Percentiles rank a stretch among this genome's conserved stretches.
These are phyloP conservation scores for Xylaria sp. DNA, from an alignment of 2,329 filamentous ascomycete genomes.

Conservation along the genomic window DNA sequence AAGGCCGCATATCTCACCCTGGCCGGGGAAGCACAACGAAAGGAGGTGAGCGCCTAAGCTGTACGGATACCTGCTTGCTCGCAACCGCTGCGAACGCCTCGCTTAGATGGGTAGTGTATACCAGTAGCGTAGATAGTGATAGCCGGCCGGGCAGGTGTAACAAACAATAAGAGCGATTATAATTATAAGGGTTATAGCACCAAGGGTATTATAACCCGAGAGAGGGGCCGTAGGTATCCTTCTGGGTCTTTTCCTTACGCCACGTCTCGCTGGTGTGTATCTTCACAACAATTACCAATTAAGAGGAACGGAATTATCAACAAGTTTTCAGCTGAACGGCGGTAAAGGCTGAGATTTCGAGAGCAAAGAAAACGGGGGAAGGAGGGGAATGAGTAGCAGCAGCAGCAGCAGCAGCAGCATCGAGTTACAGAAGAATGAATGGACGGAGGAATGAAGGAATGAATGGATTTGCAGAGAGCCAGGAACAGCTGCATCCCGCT, in stretches of 20 bases:
- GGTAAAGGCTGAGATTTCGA: not conserved
- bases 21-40: slow-evolving; percentile 32
- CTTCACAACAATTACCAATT: not conserved
- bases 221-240: not conserved
- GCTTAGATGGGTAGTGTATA: slow-evolving; percentile 33
- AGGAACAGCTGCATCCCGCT: slow-evolving; percentile 27
- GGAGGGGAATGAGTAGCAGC: not conserved
- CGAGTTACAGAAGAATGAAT: slow-evolving; percentile 24
- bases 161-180: not conserved
- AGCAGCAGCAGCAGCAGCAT: slow-evolving; percentile 13
- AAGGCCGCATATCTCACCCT: slow-evolving; percentile 29
- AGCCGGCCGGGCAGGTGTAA: not conserved
- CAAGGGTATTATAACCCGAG: slow-evolving; percentile 15
- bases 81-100: slow-evolving; percentile 34
- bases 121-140: not conserved
- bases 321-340: not conserved
- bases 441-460: slow-evolving; percentile 9
- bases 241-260: too few species aligned
- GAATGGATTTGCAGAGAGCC: slow-evolving; percentile 6
- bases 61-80: slow-evolving; percentile 29
- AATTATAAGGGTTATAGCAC: not conserved
- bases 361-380: slow-evolving; percentile 7
- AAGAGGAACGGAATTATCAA: not conserved
- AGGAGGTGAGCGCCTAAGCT: slow-evolving; percentile 27
- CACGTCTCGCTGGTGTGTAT: not conserved